Evolutionary conservation across 805 yeast species (phyloP).

Genomic region (Kodamaea hsintzibuensis): DNA sequence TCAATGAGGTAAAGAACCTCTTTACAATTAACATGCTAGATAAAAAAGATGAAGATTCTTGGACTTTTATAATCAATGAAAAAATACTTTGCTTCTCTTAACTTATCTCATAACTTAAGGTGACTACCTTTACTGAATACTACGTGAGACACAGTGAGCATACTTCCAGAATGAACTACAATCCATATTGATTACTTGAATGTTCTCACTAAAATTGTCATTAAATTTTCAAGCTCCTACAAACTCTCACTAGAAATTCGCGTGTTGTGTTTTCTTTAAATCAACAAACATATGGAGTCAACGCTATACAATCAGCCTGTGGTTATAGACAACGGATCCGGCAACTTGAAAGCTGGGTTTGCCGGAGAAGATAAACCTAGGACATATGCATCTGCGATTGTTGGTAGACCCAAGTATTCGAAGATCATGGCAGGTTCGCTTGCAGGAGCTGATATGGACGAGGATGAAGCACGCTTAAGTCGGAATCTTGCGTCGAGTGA

Average conservation of each 20-base stretch:
- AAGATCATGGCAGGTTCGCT: constrained; percentile 68
- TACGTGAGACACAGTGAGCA: no score
- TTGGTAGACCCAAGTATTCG: constrained; percentile 83
- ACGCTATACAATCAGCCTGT: constrained; percentile 46
- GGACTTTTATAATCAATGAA: no score
- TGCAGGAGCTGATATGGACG: constrained; percentile 12
- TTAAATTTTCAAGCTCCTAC: no score
- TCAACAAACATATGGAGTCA: constrained; percentile 10
- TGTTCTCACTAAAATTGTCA: no score
- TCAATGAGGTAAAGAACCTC: no score
- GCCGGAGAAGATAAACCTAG: constrained; percentile 89
- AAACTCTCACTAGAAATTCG: not conserved
- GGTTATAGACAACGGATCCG: constrained; percentile 67
- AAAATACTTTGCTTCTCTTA: no score
- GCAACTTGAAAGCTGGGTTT: constrained; percentile 82
- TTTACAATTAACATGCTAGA: no score
- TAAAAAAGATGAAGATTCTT: no score
- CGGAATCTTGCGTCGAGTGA: constrained; percentile 27
- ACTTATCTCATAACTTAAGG: no score
- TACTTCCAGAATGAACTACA: no score
- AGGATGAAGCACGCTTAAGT: constrained; percentile 14
- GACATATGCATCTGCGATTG: constrained; percentile 57
- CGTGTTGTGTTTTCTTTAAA: not conserved
- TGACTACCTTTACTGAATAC: no score
- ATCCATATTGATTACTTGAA: no score